These are phyloP conservation scores for Plasmodium relictum DNA, from an alignment of 169 alveolate species.

Conservation along the genomic window DNA sequence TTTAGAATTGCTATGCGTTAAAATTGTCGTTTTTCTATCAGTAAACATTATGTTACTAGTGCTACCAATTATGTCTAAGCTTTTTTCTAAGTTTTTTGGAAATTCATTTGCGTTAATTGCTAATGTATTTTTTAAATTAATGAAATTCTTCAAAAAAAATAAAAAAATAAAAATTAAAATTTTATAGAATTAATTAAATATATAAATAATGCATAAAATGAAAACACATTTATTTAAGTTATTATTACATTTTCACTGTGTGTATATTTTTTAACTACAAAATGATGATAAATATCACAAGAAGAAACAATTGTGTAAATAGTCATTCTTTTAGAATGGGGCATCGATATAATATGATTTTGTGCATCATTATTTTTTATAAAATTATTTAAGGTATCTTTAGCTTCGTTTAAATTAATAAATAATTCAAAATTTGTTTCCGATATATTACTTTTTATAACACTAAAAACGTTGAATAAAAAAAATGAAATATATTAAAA, in stretches of 20 bases:
- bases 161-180: constrained; percentile 7
- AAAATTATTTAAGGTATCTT: constrained; percentile 25
- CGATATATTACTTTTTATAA: constrained; percentile 27
- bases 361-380: constrained; percentile 33
- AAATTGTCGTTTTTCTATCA: constrained; percentile 32
- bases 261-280: constrained; percentile 66
- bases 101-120: constrained; percentile 39
- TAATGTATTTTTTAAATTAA: constrained; percentile 18
- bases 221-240: background rate
- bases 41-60: constrained; percentile 43
- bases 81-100: constrained; percentile 27
- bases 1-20: constrained; percentile 64
- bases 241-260: constrained; percentile 62
- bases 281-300: constrained; percentile 64
- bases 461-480: constrained; percentile 2
- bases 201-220: background rate
- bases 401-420: constrained; percentile 61
- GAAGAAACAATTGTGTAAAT: constrained; percentile 51
- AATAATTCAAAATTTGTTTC: constrained; percentile 59
- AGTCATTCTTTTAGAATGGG: constrained; percentile 76
- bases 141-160: constrained; percentile 27
- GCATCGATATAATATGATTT: constrained; percentile 30
- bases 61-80: constrained; percentile 36
- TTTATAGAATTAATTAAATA: background rate
- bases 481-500: background rate